Evolutionary conservation across 108 stramenopile genomes (phyloP), one percentile per base, ranked within the genome.

Genomic region (Pseudonitzschia multistriata): DNA sequence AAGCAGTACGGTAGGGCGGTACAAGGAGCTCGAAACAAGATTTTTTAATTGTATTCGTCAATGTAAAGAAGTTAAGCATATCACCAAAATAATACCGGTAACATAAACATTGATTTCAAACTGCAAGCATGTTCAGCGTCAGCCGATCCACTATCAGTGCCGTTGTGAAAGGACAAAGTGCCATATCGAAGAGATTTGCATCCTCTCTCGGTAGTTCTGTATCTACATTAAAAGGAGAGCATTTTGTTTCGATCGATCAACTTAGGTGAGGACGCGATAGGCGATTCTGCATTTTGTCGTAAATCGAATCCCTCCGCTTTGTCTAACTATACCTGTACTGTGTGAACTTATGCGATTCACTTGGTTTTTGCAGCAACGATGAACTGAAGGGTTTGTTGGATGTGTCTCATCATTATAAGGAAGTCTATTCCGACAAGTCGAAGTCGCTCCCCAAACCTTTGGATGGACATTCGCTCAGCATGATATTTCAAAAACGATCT

Each of bases 401-500:
- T 69, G 78, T 90, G 28, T 85, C 89, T 27, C 81, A 85, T 31
- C 67, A 88, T 42, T 88, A 84, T 78, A 90, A 91, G 71, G 78
- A 81, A 35, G 74, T 81, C 7, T 95, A 95, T 67, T 79, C 82
- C 29, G 81, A 82, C 34, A 68, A 87, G 28, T 73, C 82, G 22
- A 68, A 79, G 49, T 56, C 80, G 8, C 72, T 80, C 5, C 89
- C 91, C 11, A 83, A 86, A 55, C 93, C 95, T 21, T 88, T 97
- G 72, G 72, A 73, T 3, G 96, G 97, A 30, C 68, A 96, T 61
- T 88, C 89, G 40, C 71, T 98, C 21, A 78, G 87, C 36, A 97
- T 96, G 94, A 97, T 98, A 64, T 98, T 97, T 71, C 95, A 98
- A 75, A 98, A 98, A 74, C 85, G 96, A 45, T 93, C 91, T 14